A percentile compares a stretch with the other conserved stretches of the same genome.
phyloP scores from a whole-genome alignment of 1,284 basidiomycete species.

The Microstroma glucosiphilum region DNA sequence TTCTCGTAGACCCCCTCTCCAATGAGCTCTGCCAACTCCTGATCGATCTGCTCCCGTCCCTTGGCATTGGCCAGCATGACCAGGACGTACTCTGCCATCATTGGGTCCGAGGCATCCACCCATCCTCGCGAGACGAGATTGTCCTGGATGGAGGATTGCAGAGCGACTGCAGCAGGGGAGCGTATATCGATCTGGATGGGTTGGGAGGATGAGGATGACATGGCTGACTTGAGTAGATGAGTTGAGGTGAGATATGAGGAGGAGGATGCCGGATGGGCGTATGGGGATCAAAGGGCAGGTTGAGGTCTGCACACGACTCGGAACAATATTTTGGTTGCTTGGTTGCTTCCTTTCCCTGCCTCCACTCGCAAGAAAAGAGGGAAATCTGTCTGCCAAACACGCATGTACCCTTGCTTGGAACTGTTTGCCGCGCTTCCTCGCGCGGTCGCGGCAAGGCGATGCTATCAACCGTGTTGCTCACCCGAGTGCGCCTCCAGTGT shows the following conservation, averaged over 20 bases:
- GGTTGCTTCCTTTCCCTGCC: too few species aligned
- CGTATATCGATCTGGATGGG: neutral
- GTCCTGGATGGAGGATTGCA: constrained; percentile 32
- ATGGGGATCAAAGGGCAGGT: neutral
- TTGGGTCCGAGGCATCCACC: constrained; percentile 30
- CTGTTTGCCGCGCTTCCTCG: too few species aligned
- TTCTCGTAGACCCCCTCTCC: constrained; percentile 7
- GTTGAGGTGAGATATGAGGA: neutral
- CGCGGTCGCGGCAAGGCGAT: constrained; percentile 2
- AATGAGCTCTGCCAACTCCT: constrained; percentile 20
- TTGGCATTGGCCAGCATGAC: constrained; percentile 43
- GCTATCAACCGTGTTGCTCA: constrained; percentile 4
- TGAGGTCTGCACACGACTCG: too few species aligned
- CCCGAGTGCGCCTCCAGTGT: neutral
- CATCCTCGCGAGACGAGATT: constrained; percentile 33
- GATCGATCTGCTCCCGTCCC: constrained; percentile 17
- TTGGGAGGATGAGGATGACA: neutral
- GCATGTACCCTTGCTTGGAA: too few species aligned
- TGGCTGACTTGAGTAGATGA: neutral
- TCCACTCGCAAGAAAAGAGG: too few species aligned
- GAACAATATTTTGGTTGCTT: too few species aligned
- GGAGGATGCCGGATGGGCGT: neutral
- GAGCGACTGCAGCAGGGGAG: neutral
- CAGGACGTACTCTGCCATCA: constrained; percentile 49
- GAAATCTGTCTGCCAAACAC: too few species aligned